These are phyloP conservation scores for Cladosporium oxysporum DNA, from an alignment of 2,329 filamentous ascomycete species.

Conservation along the genomic window DNA sequence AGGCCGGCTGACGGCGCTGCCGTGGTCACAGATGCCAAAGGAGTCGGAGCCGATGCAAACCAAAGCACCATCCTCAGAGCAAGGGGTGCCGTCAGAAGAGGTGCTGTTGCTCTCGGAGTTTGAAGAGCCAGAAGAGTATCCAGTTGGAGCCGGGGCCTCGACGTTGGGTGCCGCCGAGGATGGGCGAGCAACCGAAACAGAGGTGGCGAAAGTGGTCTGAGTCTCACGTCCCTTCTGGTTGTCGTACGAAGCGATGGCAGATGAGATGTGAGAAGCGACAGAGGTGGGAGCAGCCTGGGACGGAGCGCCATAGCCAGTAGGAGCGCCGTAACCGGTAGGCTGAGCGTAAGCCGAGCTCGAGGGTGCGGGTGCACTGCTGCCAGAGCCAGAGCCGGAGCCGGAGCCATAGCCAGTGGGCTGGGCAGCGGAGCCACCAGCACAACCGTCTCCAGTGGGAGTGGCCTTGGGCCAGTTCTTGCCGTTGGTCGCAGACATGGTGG, in stretches of 20 bases:
- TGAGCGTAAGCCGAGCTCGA: slow-evolving; percentile 11
- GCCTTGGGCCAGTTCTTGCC: slow-evolving; percentile 28
- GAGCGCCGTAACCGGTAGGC: slow-evolving; percentile 20
- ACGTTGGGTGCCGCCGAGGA: background rate
- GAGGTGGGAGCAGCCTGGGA: no score
- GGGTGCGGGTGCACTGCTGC: no score
- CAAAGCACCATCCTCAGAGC: slow-evolving; percentile 44
- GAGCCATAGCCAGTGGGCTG: slow-evolving; percentile 21
- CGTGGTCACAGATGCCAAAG: slow-evolving; percentile 49
- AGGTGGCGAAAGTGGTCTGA: slow-evolving; percentile 15
- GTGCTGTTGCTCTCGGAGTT: slow-evolving; percentile 1
- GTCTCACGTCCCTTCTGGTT: slow-evolving; percentile 9
- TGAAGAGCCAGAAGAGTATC: slow-evolving; percentile 15
- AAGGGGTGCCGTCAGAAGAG: slow-evolving; percentile 34
- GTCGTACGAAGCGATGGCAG: slow-evolving; percentile 1
- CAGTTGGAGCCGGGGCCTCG: slow-evolving; percentile 7
- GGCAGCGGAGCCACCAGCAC: slow-evolving; percentile 25
- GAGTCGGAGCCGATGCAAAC: slow-evolving; percentile 46
- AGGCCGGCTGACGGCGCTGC: slow-evolving; percentile 44
- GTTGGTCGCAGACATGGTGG: slow-evolving; percentile 39
- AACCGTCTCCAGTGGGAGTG: no score
- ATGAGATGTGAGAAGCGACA: background rate
- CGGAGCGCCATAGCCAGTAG: background rate
- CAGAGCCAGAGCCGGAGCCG: slow-evolving; percentile 21
- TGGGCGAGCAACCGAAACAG: slow-evolving; percentile 2